Percentiles rank a stretch among this genome's conserved stretches.
These are phyloP conservation scores for Alternaria brassicae DNA, from an alignment of 2,329 filamentous ascomycete genomes.

Conservation along the genomic window DNA sequence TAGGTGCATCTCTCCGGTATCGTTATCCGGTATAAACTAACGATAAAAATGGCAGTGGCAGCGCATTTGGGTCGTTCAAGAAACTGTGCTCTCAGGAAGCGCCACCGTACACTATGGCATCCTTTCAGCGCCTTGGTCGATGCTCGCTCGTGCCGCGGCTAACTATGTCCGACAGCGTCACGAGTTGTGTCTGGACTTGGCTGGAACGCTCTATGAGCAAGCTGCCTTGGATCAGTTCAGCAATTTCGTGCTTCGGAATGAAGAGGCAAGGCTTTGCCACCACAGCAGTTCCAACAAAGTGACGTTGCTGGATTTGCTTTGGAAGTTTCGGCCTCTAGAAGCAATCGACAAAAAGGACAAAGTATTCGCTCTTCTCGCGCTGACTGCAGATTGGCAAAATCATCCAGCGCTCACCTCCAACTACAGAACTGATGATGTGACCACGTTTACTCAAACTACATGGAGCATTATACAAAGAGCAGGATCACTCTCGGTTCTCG, in stretches of 20 bases:
- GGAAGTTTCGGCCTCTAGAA: conserved; percentile 27
- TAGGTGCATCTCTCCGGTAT: conserved; percentile 10
- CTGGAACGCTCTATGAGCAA: conserved; percentile 14
- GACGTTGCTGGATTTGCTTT: conserved; percentile 23
- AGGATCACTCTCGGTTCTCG: conserved; percentile 18
- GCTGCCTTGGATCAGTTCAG: conserved; percentile 22
- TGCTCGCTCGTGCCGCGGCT: conserved; percentile 28
- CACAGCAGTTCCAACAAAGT: neutral
- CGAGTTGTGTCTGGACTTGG: conserved; percentile 12
- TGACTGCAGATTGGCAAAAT: conserved; percentile 25
- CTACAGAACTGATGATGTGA: conserved; percentile 13
- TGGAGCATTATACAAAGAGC: conserved; percentile 16
- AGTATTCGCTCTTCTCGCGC: conserved; percentile 25
- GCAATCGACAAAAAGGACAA: conserved; percentile 33
- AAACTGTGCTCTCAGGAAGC: conserved; percentile 29
- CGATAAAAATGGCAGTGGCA: conserved; percentile 25
- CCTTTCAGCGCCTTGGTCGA: conserved; percentile 30
- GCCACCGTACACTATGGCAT: conserved; percentile 26
- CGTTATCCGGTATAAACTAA: neutral
- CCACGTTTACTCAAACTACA: conserved; percentile 12
- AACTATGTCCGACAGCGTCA: conserved; percentile 22
- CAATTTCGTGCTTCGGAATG: conserved; percentile 23
- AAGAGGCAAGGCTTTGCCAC: conserved; percentile 18
- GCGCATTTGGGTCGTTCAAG: conserved; percentile 34
- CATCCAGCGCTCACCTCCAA: conserved; percentile 17